Percentiles rank a stretch among this genome's conserved stretches.
These are phyloP conservation scores for Neoascochyta sp. DNA, from an alignment of 2,329 filamentous ascomycete species.

Conservation along the genomic window DNA sequence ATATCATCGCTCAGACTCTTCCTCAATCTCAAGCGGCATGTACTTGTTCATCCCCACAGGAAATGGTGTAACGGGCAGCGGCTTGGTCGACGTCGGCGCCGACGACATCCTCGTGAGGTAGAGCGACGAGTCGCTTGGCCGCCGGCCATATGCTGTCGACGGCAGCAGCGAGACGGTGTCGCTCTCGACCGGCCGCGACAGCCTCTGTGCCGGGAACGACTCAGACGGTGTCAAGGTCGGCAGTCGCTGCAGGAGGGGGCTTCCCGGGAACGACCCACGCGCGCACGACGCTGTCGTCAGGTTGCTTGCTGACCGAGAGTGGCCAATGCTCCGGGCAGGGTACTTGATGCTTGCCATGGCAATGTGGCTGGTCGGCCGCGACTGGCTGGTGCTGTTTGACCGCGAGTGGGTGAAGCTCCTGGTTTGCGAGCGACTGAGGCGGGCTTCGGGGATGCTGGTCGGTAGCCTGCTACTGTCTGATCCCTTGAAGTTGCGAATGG, in stretches of 20 bases:
- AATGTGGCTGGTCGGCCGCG: slow-evolving; percentile 8
- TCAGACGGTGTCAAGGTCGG: too few relatives aligned
- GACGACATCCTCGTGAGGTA: slow-evolving; percentile 3
- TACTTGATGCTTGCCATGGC: slow-evolving; percentile 6
- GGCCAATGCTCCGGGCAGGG: neutral
- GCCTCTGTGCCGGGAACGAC: too few relatives aligned
- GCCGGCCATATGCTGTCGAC: slow-evolving; percentile 6
- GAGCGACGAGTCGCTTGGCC: slow-evolving; percentile 7
- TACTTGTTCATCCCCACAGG: too few relatives aligned
- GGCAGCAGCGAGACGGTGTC: slow-evolving; percentile 6
- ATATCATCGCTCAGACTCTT: too few relatives aligned
- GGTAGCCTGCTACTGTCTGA: too few relatives aligned
- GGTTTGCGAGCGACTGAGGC: too few relatives aligned
- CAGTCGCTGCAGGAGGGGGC: too few relatives aligned
- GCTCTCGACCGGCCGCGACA: too few relatives aligned
- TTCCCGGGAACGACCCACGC: too few relatives aligned
- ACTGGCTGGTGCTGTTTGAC: slow-evolving; percentile 2
- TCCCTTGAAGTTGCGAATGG: slow-evolving; percentile 1
- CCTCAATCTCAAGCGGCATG: too few relatives aligned
- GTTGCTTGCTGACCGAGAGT: slow-evolving; percentile 1
- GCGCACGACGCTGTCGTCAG: too few relatives aligned
- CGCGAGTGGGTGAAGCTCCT: slow-evolving; percentile 2
- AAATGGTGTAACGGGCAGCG: slow-evolving; percentile 32
- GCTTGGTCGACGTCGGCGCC: slow-evolving; percentile 19
- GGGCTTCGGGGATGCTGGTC: too few relatives aligned